Evolutionary conservation across 306 rosid genomes (phyloP), one percentile per base, ranked within the genome.

Genomic region (Medicago ruthenica): DNA sequence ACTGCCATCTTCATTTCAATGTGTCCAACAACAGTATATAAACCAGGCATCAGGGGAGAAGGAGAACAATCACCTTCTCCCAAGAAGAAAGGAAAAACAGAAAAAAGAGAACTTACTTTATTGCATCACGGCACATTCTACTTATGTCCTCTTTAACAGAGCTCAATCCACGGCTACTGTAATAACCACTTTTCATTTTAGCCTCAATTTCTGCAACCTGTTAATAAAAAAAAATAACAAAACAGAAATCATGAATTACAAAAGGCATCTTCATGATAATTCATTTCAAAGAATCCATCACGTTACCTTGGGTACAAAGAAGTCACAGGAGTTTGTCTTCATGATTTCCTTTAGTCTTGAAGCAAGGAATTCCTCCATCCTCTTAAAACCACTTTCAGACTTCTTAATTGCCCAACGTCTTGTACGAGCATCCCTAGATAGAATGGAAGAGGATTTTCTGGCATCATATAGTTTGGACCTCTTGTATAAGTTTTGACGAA

Each of bases 351-450:
- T 87, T 82, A 96, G 83, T 74, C 92, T 87, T 74, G 93, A 88
- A 81, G 91, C 92, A 73, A 96, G 90, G 83, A 89, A 92, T 63
- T 89, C 98, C 81, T 92, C 97, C 92, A 96, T 90, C 89, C 89
- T 92, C 87, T 87, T 92, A 76, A 88, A 96, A 21, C 99, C 93
- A 85, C 84, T 85, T 85, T 96, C 98, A n/a, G 92, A 88, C 82
- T 92, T 92, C 89, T 96, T 96, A 80, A 96, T 90, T 69, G 98
- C 82, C 97, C 97, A 96, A 27, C 92, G 92, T 74, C 99, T 92
- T 68, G 88, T 90, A 14, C 99, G 99, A 51, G 99, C 99, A 88
- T 96, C 96, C 87, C 97, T 90, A n/a, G 99, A 92, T 74, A 96
- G 79, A 82, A 96, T 96, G 81, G 99, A 92, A 65, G 99, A 96